Evolutionary conservation across 768 basidiomycete species (phyloP).

Genomic region (Phlegmacium glaucopus): DNA sequence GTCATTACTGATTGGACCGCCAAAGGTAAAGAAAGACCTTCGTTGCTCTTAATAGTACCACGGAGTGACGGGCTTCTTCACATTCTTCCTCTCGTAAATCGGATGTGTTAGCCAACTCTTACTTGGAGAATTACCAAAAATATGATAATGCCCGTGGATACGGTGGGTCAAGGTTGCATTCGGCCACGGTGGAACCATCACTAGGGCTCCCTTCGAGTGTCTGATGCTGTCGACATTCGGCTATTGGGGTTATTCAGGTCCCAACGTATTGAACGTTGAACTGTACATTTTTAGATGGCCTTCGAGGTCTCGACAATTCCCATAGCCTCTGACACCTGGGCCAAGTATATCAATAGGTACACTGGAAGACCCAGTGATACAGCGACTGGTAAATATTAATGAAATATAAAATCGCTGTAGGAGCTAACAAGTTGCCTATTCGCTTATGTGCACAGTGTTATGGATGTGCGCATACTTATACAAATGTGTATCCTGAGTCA

Average conservation of each 20-base stretch:
- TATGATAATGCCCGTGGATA: too few species aligned
- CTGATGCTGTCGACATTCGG: constrained; percentile 51
- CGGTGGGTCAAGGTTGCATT: constrained; percentile 68
- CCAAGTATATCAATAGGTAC: constrained; percentile 73
- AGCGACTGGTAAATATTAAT: constrained; percentile 47
- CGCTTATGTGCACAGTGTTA: constrained; percentile 71
- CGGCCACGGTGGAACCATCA: constrained; percentile 64
- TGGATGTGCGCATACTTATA: constrained; percentile 63
- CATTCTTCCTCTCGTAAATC: not conserved
- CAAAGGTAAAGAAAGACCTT: constrained; percentile 36
- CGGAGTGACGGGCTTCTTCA: constrained; percentile 52
- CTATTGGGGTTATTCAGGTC: not conserved
- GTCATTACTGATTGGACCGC: constrained; percentile 69
- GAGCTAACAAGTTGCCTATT: not conserved
- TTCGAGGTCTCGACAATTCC: constrained; percentile 61
- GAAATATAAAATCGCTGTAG: not conserved
- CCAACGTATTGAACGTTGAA: not conserved
- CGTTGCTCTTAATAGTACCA: not conserved
- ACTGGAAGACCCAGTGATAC: constrained; percentile 72
- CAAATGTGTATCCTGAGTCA: constrained; percentile 63
- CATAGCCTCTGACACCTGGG: constrained; percentile 72
- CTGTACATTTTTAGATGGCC: constrained; percentile 45
- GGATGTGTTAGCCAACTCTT: not conserved
- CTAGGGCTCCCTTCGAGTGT: constrained; percentile 64
- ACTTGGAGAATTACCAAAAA: constrained; percentile 77